Evolutionary conservation across 140 eudicot species (phyloP), one percentile per base, ranked within the genome.

Genomic region (Senecio squalidus): DNA sequence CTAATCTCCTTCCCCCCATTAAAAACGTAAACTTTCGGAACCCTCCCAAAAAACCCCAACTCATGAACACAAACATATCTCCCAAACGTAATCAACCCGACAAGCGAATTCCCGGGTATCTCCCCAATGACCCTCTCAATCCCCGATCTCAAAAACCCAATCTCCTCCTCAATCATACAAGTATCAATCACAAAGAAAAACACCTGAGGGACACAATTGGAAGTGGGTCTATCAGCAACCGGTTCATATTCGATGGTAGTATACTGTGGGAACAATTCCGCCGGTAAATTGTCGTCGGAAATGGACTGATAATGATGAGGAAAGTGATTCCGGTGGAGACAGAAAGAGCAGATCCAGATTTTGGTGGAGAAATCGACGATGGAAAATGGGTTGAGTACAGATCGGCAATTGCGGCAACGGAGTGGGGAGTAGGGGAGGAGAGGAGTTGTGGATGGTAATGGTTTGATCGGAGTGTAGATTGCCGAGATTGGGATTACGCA

Each of bases 81-180:
- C 76, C 98, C 98, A 68, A 92, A 92, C 1, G 96, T 92, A 34
- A 92, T 78, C 84, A 92, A 75, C 41, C 98, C 98, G 24, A 92
- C 86, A 45, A 87, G 78, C 10, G 89, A 80, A 66, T 81, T 74
- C 66, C 74, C 98, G 0, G 84, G 76, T 59, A 84, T 66, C 60
- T 79, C 78, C 62, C 94, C 91, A 52, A 88, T 57, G 8, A 81
- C 88, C 82, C 82, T 73, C 1, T 83, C 70, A 62, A 88, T 16
- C 6, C 89, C 85, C 1, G 82, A 78, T 62, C 80, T 92, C 68
- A 92, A 51, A 14, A 27, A 87, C 45, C 89, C 92, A 24, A 92
- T 66, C 46, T 92, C 98, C 81, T 92, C 98, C 76, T 92, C 98
- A 56, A 92, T 84, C 60, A 84, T 66, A 60, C 96, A 92, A 57